These are phyloP conservation scores for Chaetomium sp. DNA, from an alignment of 2,329 filamentous ascomycete species.

Conservation along the genomic window DNA sequence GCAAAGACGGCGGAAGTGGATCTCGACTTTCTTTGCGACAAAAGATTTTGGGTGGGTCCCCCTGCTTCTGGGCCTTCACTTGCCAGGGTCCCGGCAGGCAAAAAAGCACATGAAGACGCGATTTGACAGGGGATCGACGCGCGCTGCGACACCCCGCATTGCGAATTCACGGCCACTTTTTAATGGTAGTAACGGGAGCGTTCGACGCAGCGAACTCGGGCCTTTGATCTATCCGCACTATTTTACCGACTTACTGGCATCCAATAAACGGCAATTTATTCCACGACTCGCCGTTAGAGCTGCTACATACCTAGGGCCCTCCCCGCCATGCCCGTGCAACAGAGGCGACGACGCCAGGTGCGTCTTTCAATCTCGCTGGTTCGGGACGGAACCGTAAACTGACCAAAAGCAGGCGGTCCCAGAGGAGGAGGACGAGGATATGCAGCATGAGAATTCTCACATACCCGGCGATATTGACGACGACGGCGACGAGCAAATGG, in stretches of 20 bases:
- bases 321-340: slow-evolving; percentile 26
- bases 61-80: neutral
- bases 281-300: no score
- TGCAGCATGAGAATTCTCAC: slow-evolving; percentile 15
- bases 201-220: neutral
- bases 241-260: neutral
- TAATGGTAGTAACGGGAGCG: neutral
- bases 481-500: slow-evolving; percentile 45
- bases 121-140: slow-evolving; percentile 13
- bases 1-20: slow-evolving; percentile 14
- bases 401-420: slow-evolving; percentile 14
- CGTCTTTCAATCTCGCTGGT: neutral
- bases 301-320: neutral
- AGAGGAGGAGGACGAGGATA: slow-evolving; percentile 33
- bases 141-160: slow-evolving; percentile 17
- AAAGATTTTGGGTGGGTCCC: slow-evolving; percentile 33
- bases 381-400: neutral
- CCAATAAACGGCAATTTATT: no score
- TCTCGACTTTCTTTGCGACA: slow-evolving; percentile 13
- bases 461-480: slow-evolving; percentile 23
- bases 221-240: neutral
- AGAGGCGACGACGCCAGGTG: slow-evolving; percentile 30
- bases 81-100: slow-evolving; percentile 22
- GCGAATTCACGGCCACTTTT: slow-evolving; percentile 5
- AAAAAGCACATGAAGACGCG: slow-evolving; percentile 15